Evolutionary conservation across 257 asterid species (phyloP).

Genomic region (Nicotiana obtusifolia): DNA sequence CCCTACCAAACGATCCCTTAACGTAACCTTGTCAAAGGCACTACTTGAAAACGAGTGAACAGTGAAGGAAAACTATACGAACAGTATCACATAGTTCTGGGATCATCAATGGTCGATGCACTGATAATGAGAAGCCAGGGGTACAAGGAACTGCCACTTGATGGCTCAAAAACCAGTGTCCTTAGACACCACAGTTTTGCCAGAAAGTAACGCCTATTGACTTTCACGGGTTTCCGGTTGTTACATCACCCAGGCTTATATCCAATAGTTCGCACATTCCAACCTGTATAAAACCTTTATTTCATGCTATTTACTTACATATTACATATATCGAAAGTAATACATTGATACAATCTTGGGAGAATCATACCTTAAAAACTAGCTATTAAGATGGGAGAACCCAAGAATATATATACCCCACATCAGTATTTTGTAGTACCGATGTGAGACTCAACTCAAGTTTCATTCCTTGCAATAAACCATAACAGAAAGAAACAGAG

Average conservation of each 20-base stretch:
- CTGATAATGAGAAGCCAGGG: neutral
- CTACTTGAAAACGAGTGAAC: neutral
- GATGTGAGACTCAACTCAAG: too few relatives aligned
- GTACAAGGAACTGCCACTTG: neutral
- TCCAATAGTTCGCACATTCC: neutral
- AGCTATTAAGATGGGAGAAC: too few relatives aligned
- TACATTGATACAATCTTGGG: too few relatives aligned
- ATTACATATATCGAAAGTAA: neutral
- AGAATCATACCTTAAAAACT: too few relatives aligned
- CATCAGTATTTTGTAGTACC: too few relatives aligned
- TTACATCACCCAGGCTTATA: neutral
- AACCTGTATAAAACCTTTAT: neutral
- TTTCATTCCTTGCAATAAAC: too few relatives aligned
- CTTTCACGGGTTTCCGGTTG: neutral
- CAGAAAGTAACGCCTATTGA: neutral
- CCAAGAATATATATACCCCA: too few relatives aligned
- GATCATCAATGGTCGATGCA: neutral
- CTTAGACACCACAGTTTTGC: neutral
- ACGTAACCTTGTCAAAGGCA: neutral
- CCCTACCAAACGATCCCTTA: too few relatives aligned
- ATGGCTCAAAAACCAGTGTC: neutral
- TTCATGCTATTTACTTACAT: neutral
- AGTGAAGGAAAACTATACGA: neutral
- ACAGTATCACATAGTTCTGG: neutral
- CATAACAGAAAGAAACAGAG: neutral